A percentile compares a stretch with the other conserved stretches of the same genome.
phyloP scores from a whole-genome alignment of 2,329 filamentous ascomycete species.

The Coniochaeta hoffmannii region DNA sequence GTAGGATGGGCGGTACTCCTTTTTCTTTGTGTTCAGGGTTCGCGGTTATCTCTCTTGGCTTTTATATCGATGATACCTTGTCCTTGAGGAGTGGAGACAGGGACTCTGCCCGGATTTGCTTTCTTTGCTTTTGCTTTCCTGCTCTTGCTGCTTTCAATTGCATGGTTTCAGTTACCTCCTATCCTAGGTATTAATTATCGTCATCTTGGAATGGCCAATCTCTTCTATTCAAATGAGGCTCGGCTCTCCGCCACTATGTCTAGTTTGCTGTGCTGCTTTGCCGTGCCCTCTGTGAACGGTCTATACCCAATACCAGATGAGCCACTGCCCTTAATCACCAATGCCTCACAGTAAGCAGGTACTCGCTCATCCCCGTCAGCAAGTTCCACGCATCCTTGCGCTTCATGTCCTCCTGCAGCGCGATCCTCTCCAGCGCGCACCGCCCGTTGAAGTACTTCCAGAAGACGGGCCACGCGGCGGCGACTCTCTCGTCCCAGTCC shows the following conservation, averaged over 20 bases:
- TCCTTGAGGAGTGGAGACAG: background rate
- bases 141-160: conserved; percentile 5
- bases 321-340: conserved; percentile 41
- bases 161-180: background rate
- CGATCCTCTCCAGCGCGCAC: conserved; percentile 78
- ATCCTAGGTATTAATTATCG: background rate
- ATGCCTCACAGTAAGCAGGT: conserved; percentile 60
- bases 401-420: conserved; percentile 79
- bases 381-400: conserved; percentile 70
- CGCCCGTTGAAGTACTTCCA: conserved; percentile 84
- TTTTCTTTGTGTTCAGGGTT: background rate
- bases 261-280: background rate
- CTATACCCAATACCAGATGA: background rate
- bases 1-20: too few relatives aligned
- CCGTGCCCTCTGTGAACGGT: background rate
- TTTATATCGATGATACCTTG: conserved; percentile 5
- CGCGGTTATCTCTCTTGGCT: background rate
- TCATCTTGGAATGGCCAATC: background rate
- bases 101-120: conserved; percentile 13
- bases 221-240: background rate
- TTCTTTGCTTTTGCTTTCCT: conserved; percentile 17
- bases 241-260: background rate
- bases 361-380: conserved; percentile 58
- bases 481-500: conserved; percentile 44
- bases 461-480: conserved; percentile 64